Percentiles rank a stretch among this genome's conserved stretches.
These are phyloP conservation scores for Claviceps digitariae DNA, from an alignment of 2,329 filamentous ascomycete species.

Conservation along the genomic window DNA sequence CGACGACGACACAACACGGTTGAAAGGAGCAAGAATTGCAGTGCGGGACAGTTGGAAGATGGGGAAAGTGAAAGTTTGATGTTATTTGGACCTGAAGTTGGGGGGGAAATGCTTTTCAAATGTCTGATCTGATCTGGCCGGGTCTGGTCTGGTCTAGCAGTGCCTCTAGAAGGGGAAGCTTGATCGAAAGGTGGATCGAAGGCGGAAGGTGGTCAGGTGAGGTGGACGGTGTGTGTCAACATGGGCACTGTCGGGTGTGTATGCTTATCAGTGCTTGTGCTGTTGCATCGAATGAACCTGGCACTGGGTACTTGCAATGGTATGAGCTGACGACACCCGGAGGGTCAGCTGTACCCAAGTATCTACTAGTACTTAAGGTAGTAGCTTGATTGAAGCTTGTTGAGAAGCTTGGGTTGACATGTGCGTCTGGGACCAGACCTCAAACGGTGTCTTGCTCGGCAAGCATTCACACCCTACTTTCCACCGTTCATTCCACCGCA, in stretches of 20 bases:
- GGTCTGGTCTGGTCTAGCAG: not conserved
- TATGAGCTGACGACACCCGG: too few species aligned
- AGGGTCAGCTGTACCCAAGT: too few species aligned
- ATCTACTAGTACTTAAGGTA: too few species aligned
- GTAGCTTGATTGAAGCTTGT: too few species aligned
- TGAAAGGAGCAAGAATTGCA: too few species aligned
- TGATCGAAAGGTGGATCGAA: not conserved
- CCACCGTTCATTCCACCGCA: not conserved
- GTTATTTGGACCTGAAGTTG: not conserved
- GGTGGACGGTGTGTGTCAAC: not conserved
- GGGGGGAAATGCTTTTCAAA: not conserved
- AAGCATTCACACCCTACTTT: too few species aligned
- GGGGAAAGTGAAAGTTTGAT: not conserved
- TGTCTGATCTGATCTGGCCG: not conserved
- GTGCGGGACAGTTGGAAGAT: not conserved
- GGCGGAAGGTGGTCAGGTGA: not conserved
- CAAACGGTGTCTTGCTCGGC: too few species aligned
- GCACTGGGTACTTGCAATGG: not conserved
- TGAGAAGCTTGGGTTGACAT: too few species aligned
- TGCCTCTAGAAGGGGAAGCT: not conserved
- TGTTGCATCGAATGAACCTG: not conserved
- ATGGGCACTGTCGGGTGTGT: not conserved
- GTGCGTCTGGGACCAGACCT: too few species aligned
- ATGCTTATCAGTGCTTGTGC: not conserved
- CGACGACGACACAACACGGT: not conserved